Evolutionary conservation across 176 grass and related monocot genomes (phyloP), one percentile per base, ranked within the genome.

Genomic region (Alopecurus myosuroides): DNA sequence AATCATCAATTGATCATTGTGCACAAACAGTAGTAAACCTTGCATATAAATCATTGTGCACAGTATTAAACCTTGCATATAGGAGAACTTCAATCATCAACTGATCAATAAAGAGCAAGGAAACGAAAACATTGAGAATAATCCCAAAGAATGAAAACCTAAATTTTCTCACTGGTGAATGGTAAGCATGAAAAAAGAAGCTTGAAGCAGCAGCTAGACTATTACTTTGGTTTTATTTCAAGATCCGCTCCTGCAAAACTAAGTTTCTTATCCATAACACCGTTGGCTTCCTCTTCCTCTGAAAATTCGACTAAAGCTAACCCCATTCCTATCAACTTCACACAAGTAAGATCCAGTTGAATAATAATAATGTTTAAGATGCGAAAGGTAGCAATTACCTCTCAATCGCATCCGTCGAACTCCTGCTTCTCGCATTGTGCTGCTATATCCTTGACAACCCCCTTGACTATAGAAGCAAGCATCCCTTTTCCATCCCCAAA

Each of bases 221-320:
- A n/a, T 91, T 89, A 96, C 97, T 99, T 99, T 80, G 88, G 70
- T 77, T 86, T 95, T 80, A 99, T 73, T 91, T 92, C 64, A n/a
- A 99, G 66, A 52, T 96, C 86, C 41, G 84, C 88, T 66, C 91
- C 89, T 1, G 83, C 88, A 89, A 91, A 99, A 69, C 82, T 19
- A 68, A 96, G 58, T 11, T 40, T 92, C 68, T 88, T 89, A 37
- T 88, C 70, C 11, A 91, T 46, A 77, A 89, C 79, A 65, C 66
- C 76, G 68, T 91, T 92, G 28, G 84, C 97, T 83, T 99, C 97
- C 14, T 85, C 91, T 81, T 99, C 97, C 80, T 99, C 89, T 5
- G 91, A 92, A 91, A 99, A 99, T 79, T 99, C 97, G 55, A 99
- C 82, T 73, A 99, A 82, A 85, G 93, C 97, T 71, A n/a, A n/a